Base-by-base conservation (phyloP, 495 filamentous ascomycete genomes). In the Geopyxis carbonaria region DNA sequence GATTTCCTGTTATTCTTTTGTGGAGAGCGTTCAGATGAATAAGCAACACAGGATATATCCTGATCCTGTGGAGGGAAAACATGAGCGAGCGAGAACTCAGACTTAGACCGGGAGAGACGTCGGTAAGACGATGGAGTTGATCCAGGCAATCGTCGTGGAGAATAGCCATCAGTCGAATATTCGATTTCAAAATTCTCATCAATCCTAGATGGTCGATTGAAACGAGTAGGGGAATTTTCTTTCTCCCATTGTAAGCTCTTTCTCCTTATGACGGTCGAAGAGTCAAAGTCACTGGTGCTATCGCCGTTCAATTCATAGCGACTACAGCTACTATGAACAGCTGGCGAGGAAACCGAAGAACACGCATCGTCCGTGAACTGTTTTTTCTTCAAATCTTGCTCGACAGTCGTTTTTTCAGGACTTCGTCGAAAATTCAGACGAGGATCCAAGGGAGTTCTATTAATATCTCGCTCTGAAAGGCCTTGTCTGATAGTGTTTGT, bases 81-180 rank as follows among this genome's bases (percentile, higher is more conserved):
- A 28, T 48, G 45, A n/a, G 40, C 43, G 33, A 54, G 45, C 21
- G 62, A 65, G 46, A 80, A 74, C 71, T 83, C 71, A 0, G 80
- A 85, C 49, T 67, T 76, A 10, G 82, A 69, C 50, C 75, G 80
- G 34, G 74, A 75, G 34, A 86, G 61, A 35, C 67, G 75, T n/a
- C 74, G 69, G 45, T 75, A 84, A 1, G 80, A 85, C 2, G 79
- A 85, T 14, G 78, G 75, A 11, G 64, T 63, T 7, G 75, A 77
- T 4, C 67, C 64, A 35, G 73, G 61, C n/a, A 70, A 66, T 31
- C 75, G 69, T 50, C 76, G 70, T 4, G 71, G 62, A 4, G 60
- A 62, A 43, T 65, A 73, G 38, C 67, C 57, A 45, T 68, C 65
- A 30, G 40, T 15, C 22, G 19, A 24, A 16, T 37, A 11, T 37